Evolutionary conservation across 2,329 filamentous ascomycete genomes (phyloP).

Genomic region (Plectosphaerella plurivora): DNA sequence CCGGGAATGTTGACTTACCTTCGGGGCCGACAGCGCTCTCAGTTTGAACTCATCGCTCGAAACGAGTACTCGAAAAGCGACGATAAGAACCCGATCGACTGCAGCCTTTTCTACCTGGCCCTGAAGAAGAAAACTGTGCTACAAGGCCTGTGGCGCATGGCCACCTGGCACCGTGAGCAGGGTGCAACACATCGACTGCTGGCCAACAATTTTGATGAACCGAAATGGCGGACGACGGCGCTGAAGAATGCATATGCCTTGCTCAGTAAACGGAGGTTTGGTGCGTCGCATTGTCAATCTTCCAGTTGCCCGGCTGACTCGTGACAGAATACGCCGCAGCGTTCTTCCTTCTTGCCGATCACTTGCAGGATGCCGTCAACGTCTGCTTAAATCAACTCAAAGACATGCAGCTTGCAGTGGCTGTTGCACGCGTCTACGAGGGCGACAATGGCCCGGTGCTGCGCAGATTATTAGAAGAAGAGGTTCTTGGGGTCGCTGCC

Average conservation of each 20-base stretch:
- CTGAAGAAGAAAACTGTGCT: conserved; percentile 87
- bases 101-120: conserved; percentile 86
- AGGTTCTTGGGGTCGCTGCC: conserved; percentile 71
- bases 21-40: conserved; percentile 48
- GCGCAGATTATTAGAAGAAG: conserved; percentile 69
- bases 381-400: conserved; percentile 83
- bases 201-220: conserved; percentile 84
- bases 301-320: not conserved
- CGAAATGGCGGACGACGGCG: conserved; percentile 82
- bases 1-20: not conserved
- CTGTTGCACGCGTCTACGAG: conserved; percentile 82
- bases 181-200: conserved; percentile 72
- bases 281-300: conserved; percentile 38
- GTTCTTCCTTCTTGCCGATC: conserved; percentile 89
- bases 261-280: conserved; percentile 83
- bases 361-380: conserved; percentile 77
- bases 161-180: conserved; percentile 84
- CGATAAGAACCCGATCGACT: conserved; percentile 84
- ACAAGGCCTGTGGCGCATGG: conserved; percentile 91
- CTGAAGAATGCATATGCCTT: conserved; percentile 96
- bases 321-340: conserved; percentile 80
- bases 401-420: conserved; percentile 85
- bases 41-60: conserved; percentile 86
- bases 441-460: conserved; percentile 76
- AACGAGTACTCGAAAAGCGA: conserved; percentile 91